A percentile compares a stretch with the other conserved stretches of the same genome.
Conservation (phyloP, 176 grass and related monocot genomes). For the Cenchrus americanus region DNA sequence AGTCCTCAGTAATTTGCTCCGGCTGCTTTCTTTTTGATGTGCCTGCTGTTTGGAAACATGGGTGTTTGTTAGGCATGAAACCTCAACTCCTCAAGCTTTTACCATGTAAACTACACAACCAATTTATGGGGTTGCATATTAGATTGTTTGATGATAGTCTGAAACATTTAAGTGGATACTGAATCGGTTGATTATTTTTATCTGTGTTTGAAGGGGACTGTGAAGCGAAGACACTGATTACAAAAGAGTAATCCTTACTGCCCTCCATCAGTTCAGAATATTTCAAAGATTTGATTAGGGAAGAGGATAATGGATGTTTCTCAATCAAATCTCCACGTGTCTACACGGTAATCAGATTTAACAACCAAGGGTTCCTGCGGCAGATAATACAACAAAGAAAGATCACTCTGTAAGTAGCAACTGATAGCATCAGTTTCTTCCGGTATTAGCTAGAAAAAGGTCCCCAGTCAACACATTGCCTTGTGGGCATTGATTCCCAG, state of each 20-base stretch:
- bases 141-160: neutral
- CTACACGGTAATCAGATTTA: slow-evolving; percentile 7
- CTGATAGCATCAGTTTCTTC: neutral
- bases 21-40: slow-evolving; percentile 68
- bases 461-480: neutral
- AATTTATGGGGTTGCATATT: neutral
- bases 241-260: neutral
- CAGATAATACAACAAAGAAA: neutral
- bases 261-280: slow-evolving; percentile 20
- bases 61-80: slow-evolving; percentile 38
- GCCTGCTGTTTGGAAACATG: slow-evolving; percentile 53
- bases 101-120: neutral
- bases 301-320: slow-evolving; percentile 12
- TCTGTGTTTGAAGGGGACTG: neutral
- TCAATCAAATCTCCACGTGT: slow-evolving; percentile 2
- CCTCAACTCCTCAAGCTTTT: neutral
- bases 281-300: slow-evolving; percentile 16
- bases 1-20: slow-evolving; percentile 43
- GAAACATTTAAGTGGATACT: neutral
- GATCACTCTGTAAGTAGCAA: neutral
- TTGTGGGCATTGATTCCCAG: slow-evolving; percentile 34
- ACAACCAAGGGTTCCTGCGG: neutral
- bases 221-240: slow-evolving; percentile 10
- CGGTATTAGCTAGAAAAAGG: slow-evolving; percentile 1
- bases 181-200: neutral